phyloP scores from a whole-genome alignment of 805 yeast species.

The Ogataea haglerorum region DNA sequence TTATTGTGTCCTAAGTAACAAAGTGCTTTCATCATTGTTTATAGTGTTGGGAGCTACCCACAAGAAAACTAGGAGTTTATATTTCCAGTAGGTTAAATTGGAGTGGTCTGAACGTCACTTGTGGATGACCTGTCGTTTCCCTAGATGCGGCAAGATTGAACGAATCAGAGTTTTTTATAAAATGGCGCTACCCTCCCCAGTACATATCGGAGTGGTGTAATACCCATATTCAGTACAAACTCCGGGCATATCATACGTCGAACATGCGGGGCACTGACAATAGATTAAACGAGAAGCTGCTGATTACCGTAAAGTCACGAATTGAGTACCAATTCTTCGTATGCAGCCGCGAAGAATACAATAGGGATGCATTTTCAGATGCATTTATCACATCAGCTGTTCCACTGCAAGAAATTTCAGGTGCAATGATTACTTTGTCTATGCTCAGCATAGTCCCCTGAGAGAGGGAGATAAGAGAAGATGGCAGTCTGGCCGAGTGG shows the following conservation, averaged over 20 bases:
- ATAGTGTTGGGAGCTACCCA: neutral
- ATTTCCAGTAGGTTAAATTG: too few relatives aligned
- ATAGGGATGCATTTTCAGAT: neutral
- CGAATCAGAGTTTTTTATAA: too few relatives aligned
- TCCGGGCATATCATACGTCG: neutral
- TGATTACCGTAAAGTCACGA: too few relatives aligned
- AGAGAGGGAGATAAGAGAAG: constrained; percentile 2
- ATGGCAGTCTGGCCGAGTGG: constrained; percentile 45
- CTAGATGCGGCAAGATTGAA: too few relatives aligned
- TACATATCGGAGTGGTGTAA: neutral
- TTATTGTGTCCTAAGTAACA: constrained; percentile 43
- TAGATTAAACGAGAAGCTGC: too few relatives aligned
- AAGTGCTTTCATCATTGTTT: constrained; percentile 43
- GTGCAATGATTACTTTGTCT: neutral
- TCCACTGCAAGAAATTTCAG: neutral
- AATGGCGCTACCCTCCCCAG: too few relatives aligned
- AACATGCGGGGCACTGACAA: too few relatives aligned
- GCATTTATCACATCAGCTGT: neutral
- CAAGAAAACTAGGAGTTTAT: too few relatives aligned
- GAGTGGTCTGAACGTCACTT: too few relatives aligned
- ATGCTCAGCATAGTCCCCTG: neutral
- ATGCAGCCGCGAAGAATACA: neutral
- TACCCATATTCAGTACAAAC: neutral
- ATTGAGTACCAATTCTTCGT: too few relatives aligned
- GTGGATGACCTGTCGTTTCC: too few relatives aligned